Evolutionary conservation across 2,329 filamentous ascomycete species (phyloP).

Genomic region (Penicillium sp.): DNA sequence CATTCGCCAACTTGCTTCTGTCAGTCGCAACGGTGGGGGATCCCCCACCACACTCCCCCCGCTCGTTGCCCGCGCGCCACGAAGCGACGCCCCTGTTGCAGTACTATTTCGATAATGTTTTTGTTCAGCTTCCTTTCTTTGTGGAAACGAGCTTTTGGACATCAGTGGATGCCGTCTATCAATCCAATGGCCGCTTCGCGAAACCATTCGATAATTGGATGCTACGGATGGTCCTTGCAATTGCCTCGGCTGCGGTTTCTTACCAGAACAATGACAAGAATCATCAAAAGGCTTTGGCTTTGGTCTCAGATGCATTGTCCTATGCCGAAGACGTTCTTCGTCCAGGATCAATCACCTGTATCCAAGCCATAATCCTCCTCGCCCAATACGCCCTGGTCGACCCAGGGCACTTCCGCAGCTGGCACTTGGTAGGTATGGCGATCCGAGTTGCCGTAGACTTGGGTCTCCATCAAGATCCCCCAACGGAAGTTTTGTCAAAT

Average conservation of each 20-base stretch:
- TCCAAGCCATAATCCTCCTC: slow-evolving; percentile 83
- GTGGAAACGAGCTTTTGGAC: slow-evolving; percentile 77
- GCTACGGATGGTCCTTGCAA: slow-evolving; percentile 86
- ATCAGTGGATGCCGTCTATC: slow-evolving; percentile 81
- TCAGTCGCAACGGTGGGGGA: slow-evolving; percentile 78
- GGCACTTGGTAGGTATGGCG: slow-evolving; percentile 91
- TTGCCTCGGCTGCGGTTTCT: slow-evolving; percentile 76
- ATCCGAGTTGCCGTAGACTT: slow-evolving; percentile 86
- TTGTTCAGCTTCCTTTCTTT: slow-evolving; percentile 79
- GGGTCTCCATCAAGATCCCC: slow-evolving; percentile 90
- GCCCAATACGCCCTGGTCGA: slow-evolving; percentile 90
- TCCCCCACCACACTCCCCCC: slow-evolving; percentile 63
- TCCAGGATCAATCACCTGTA: slow-evolving; percentile 81
- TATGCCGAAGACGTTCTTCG: slow-evolving; percentile 82
- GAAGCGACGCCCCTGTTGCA: slow-evolving; percentile 72
- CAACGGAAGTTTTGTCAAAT: slow-evolving; percentile 68
- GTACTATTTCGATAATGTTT: slow-evolving; percentile 83
- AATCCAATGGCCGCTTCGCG: slow-evolving; percentile 66
- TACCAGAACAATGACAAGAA: slow-evolving; percentile 66
- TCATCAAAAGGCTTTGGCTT: slow-evolving; percentile 63
- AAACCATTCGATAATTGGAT: slow-evolving; percentile 77
- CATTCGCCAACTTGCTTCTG: slow-evolving; percentile 84
- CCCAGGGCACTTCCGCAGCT: slow-evolving; percentile 88
- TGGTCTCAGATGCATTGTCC: slow-evolving; percentile 69
- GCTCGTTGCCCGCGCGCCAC: slow-evolving; percentile 73